Evolutionary conservation across 2,329 filamentous ascomycete genomes (phyloP), one percentile per base, ranked within the genome.

Genomic region (Graphilbum ipis-grandicollis): DNA sequence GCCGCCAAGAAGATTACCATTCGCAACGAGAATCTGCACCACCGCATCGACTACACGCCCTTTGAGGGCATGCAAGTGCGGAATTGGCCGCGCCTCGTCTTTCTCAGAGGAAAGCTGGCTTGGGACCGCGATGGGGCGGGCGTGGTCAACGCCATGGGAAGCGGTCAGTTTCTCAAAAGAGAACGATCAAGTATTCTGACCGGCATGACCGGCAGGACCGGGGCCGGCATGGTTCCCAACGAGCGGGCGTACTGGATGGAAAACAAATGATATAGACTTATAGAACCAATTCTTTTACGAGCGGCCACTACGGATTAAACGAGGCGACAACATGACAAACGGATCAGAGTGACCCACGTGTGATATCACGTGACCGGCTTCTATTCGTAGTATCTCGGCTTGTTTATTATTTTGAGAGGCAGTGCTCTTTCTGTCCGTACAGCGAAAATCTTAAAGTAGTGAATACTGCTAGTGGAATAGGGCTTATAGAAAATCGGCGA

Each of bases 11-110:
- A 13, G 14, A 13, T 28, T n/a, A 28, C 26, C 5, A 40, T 44
- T 17, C 29, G 21, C 28, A 71, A 74, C 43, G 52, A 55, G 3
- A 61, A 63, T 50, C 49, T 76, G 42, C 71, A 76, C 49, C 71
- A 76, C 46, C 59, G 68, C 41, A 63, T 72, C 3, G 71, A 77
- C 46, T 74, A 75, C 46, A 74, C 71, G 6, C 71, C 71, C 0
- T 76, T 68, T 44, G 70, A 75, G 47, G 70, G 70, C 0, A 58
- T 58, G 35, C 51, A 48, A n/a, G 48, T 76, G 22, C 59, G 58
- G 19, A 69, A 75, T 38, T 76, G 72, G 71, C 71, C 71, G 12
- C 56, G 71, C 14, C 74, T 66, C 44, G 74, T 69, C 0, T 57
- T 76, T 8, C 43, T 77, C 21, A 52, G 71, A 36, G 71, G 72